Evolutionary conservation across 177 flowering plant species (phyloP), one percentile per base, ranked within the genome.

Genomic region (Tripterygium wilfordii): DNA sequence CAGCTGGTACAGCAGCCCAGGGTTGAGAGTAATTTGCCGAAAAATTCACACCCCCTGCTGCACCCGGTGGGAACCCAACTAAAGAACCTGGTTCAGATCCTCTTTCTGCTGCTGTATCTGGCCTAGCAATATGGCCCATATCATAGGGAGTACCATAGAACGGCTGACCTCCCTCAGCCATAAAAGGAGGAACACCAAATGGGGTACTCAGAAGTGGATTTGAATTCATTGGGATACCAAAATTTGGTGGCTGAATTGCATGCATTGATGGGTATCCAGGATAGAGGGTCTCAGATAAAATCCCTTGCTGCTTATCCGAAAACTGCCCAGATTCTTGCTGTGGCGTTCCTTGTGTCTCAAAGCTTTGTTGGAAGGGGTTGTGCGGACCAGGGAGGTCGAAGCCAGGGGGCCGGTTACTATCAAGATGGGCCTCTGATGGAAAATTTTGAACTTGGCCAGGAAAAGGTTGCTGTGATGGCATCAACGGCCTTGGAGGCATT

Each of bases 81-180:
- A 80, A 60, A 39, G 94, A 76, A 10, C 85, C 75, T 49, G 80
- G 96, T 41, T 76, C 92, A n/a, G 78, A 25, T 36, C 77, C 88
- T 31, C 43, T 60, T 33, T 79, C 85, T 16, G 76, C 52, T 8
- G 67, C 59, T 36, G 78, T 56, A 40, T 77, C 88, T 27, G 69
- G 63, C 40, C 80, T 61, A 19, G 77, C 54, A 36, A 71, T 57
- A 53, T 82, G 86, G 46, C 65, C 54, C 41, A 72, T 58, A 52
- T 82, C 88, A 53, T 67, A 83, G 23, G 74, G 67, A 19, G 74
- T 45, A 48, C 48, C 62, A 42, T 64, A 83, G 47, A 67, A 82
- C 19, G 63, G 76, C 45, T 76, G 96, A 51, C 64, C 51, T 48
- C 83, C 94, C 42, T 77, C 88, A 9, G 70, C 20, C 25, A 67